Conservation (phyloP, 331 rosid genomes). For the Telfairia occidentalis region DNA sequence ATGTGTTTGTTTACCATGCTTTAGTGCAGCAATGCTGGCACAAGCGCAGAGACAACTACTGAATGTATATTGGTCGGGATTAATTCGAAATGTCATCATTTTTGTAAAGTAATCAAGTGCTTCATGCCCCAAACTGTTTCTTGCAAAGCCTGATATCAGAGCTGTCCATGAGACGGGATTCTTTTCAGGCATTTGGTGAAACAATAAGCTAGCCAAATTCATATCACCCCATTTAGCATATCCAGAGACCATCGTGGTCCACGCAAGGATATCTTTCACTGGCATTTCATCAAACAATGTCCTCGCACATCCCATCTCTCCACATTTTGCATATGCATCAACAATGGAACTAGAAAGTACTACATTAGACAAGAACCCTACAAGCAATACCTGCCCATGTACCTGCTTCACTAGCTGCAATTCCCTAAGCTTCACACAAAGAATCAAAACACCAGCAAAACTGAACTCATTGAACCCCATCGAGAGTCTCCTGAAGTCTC, state of each 20-base stretch:
- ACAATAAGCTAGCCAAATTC: constrained; percentile 45
- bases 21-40: constrained; percentile 47
- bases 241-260: constrained; percentile 70
- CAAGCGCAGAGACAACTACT: constrained; percentile 75
- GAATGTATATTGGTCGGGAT: constrained; percentile 64
- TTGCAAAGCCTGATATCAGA: constrained; percentile 54
- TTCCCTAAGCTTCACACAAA: constrained; percentile 45
- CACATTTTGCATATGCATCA: constrained; percentile 70
- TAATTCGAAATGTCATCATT: constrained; percentile 39
- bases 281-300: constrained; percentile 48
- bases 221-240: constrained; percentile 55
- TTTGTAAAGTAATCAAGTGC: constrained; percentile 47
- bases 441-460: constrained; percentile 60
- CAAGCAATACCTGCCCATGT: constrained; percentile 66
- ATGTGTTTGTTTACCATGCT: constrained; percentile 60
- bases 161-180: constrained; percentile 65
- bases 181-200: constrained; percentile 56
- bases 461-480: constrained; percentile 57
- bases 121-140: constrained; percentile 51
- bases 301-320: constrained; percentile 44
- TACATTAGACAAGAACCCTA: constrained; percentile 50
- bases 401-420: constrained; percentile 52
- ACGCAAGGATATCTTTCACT: constrained; percentile 46
- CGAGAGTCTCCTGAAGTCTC: constrained; percentile 34
- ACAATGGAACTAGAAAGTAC: constrained; percentile 56